Conservation (phyloP, 2,329 filamentous ascomycete genomes). For the Davidsoniella virescens region DNA sequence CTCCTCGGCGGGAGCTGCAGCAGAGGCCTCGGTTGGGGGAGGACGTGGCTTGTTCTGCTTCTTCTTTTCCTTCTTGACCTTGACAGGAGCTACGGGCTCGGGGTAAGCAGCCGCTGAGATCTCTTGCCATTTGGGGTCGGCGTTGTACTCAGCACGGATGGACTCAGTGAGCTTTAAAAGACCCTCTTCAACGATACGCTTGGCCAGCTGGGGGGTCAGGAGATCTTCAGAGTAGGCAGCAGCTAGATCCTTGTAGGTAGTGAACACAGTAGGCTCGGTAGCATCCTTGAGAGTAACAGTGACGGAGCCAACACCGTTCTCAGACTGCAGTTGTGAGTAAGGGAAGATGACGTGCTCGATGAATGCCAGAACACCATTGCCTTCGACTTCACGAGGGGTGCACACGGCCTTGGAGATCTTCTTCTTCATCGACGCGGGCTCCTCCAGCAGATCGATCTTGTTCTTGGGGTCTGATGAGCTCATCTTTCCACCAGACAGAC, state of each 20-base stretch:
- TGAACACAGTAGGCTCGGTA: slow-evolving; percentile 62
- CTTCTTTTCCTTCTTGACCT: slow-evolving; percentile 52
- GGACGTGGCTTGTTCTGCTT: slow-evolving; percentile 47
- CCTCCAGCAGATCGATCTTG: slow-evolving; percentile 88
- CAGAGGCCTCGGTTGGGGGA: neutral
- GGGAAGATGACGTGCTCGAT: slow-evolving; percentile 78
- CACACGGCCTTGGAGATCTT: slow-evolving; percentile 79
- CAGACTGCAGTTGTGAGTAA: slow-evolving; percentile 43
- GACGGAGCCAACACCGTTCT: slow-evolving; percentile 19
- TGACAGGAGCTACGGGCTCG: slow-evolving; percentile 22
- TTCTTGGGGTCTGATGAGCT: slow-evolving; percentile 57
- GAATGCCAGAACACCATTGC: slow-evolving; percentile 75
- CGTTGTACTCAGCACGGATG: slow-evolving; percentile 58
- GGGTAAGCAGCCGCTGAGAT: slow-evolving; percentile 65
- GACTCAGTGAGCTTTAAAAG: slow-evolving; percentile 60
- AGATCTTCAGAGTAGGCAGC: slow-evolving; percentile 64
- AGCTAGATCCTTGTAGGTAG: slow-evolving; percentile 55
- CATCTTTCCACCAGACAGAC: slow-evolving; percentile 77
- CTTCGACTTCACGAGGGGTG: slow-evolving; percentile 58
- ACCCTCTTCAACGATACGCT: slow-evolving; percentile 62
- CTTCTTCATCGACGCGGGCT: slow-evolving; percentile 55
- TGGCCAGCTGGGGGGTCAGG: slow-evolving; percentile 73
- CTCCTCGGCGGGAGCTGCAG: neutral
- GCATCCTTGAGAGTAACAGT: slow-evolving; percentile 49
- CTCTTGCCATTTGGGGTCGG: slow-evolving; percentile 59